Evolutionary conservation across 2,329 filamentous ascomycete genomes (phyloP).

Genomic region (Curvularia eragrostidis): DNA sequence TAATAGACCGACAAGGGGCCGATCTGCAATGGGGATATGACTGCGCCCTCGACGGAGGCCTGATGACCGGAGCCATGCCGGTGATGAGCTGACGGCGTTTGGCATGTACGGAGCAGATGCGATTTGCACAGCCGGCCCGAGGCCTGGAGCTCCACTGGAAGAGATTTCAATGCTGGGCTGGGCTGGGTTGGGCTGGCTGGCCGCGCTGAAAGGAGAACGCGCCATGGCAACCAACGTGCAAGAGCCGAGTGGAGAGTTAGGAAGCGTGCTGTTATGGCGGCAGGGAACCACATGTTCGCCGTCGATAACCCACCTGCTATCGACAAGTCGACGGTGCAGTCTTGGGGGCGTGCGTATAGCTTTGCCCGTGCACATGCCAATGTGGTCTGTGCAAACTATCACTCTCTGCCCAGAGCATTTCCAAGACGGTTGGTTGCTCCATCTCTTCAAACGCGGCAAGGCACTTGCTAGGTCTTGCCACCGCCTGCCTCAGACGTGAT

Average conservation of each 20-base stretch:
- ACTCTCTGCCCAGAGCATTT: neutral
- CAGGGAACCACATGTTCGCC: neutral
- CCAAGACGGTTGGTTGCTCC: neutral
- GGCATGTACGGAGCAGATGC: slow-evolving; percentile 18
- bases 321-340: neutral
- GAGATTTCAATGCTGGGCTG: slow-evolving; percentile 5
- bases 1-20: slow-evolving; percentile 5
- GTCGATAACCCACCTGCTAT: slow-evolving; percentile 2
- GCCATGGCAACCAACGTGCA: neutral
- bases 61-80: slow-evolving; percentile 24
- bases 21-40: slow-evolving; percentile 2
- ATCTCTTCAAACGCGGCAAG: neutral
- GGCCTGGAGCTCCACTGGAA: slow-evolving; percentile 15
- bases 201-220: neutral
- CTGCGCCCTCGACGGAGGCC: slow-evolving; percentile 13
- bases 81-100: slow-evolving; percentile 16
- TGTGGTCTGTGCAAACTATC: neutral
- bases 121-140: slow-evolving; percentile 14
- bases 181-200: slow-evolving; percentile 2
- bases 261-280: neutral
- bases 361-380: neutral
- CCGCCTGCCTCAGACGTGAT: neutral
- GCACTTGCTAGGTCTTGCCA: neutral
- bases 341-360: neutral
- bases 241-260: neutral